Base-by-base conservation (phyloP, 345 rosid genomes). In the Populus deltoides region DNA sequence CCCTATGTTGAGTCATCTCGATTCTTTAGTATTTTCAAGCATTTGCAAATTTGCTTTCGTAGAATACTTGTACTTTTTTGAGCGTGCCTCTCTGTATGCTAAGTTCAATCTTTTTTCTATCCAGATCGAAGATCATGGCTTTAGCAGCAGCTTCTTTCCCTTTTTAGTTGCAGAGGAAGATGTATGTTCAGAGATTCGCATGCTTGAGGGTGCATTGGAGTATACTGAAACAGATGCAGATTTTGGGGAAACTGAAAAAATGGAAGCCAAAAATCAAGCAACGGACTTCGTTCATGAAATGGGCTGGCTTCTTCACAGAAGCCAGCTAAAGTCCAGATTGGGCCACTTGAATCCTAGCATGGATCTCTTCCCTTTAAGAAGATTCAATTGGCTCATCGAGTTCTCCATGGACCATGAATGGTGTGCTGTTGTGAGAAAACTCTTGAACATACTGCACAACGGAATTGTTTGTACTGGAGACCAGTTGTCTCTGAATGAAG, bases 271-370 rank as follows among this genome's bases (percentile, higher is more conserved):
- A 82, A 89, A 86, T 76, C 91, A 87, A 84, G 99, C 94, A 66
- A 83, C 92, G 92, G 92, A 94, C 68, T 97, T 97, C 87, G 87
- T 97, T 79, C 92, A 97, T 80, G 99, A 97, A 87, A 86, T 97
- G 75, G 98, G 99, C 66, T 97, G 99, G 99, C 90, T 97, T 78
- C 90, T 97, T 80, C 98, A 90, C 83, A 88, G 97, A 89, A 86
- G 90, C 79, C 95, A 93, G 75, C 83, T 85, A 63, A 85, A 83
- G 74, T 80, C 83, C 79, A 87, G 91, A 85, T 76, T 94, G 75
- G 90, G 91, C 63, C 83, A 86, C 77, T 75, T 84, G 80, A 90
- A 91, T 80, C 93, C 99, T 20, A 87, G 86, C 67, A 70, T 83
- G 4, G 92, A 90, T 20, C 87, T 72, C 41, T 97, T 92, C 82